Evolutionary conservation across 495 filamentous ascomycete genomes (phyloP).

Genomic region (Aspergillus affinis): DNA sequence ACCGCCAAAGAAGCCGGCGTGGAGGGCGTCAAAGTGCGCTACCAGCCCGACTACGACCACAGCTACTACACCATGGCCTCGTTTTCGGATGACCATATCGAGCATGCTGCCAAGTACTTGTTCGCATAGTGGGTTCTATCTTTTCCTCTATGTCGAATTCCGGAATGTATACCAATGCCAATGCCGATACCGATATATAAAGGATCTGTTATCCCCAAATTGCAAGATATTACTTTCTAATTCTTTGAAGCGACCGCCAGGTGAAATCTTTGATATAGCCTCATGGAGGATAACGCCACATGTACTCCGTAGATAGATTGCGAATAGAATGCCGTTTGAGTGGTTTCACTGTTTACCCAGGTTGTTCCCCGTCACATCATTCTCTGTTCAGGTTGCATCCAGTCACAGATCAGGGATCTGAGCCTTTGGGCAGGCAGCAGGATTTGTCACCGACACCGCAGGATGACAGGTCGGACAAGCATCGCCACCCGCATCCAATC

Average conservation of each 20-base stretch:
- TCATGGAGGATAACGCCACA: too few relatives aligned
- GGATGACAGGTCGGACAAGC: too few relatives aligned
- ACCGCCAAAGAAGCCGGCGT: slow-evolving; percentile 73
- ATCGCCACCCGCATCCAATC: too few relatives aligned
- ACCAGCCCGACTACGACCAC: slow-evolving; percentile 93
- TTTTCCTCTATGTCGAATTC: slow-evolving; percentile 3
- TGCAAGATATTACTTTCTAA: not conserved
- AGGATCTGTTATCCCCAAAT: too few relatives aligned
- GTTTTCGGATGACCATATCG: slow-evolving; percentile 87
- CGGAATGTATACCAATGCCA: not conserved
- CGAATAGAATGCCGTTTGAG: too few relatives aligned
- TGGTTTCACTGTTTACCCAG: too few relatives aligned
- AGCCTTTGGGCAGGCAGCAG: too few relatives aligned
- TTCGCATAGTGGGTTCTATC: slow-evolving; percentile 51
- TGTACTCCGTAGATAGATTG: too few relatives aligned
- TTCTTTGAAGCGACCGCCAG: not conserved
- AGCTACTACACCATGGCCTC: slow-evolving; percentile 92
- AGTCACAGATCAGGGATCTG: too few relatives aligned
- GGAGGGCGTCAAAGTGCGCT: slow-evolving; percentile 66
- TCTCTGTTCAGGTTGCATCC: too few relatives aligned
- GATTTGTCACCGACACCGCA: too few relatives aligned
- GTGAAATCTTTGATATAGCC: not conserved
- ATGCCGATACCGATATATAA: not conserved
- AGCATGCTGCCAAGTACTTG: slow-evolving; percentile 85
- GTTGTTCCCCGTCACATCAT: too few relatives aligned